These are phyloP conservation scores for Lactuca saligna DNA, from an alignment of 129 eudicot genomes.

Conservation along the genomic window DNA sequence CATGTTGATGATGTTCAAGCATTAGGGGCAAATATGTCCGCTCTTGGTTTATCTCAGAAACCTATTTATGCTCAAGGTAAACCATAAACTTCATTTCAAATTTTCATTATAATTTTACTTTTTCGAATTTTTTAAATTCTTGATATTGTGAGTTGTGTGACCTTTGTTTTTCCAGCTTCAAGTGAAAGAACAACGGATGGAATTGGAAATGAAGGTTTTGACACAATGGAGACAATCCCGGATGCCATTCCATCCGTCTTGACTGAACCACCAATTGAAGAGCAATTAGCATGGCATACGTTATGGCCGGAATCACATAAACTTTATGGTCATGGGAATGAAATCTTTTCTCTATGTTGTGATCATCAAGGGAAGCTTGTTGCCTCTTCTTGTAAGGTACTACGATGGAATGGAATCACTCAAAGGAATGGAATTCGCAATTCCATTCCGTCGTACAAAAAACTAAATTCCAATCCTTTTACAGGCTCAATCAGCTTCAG, in stretches of 20 bases:
- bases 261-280: constrained; percentile 94
- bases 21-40: constrained; percentile 98
- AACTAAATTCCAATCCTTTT: background rate
- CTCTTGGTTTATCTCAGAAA: constrained; percentile 96
- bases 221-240: constrained; percentile 86
- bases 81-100: background rate
- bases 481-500: constrained; percentile 89
- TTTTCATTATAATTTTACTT: background rate
- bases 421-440: background rate
- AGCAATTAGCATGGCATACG: constrained; percentile 90
- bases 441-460: background rate
- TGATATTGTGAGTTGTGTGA: too few relatives aligned
- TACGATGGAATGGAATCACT: constrained; percentile 4
- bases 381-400: constrained; percentile 97
- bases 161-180: constrained; percentile 52
- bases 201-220: constrained; percentile 67
- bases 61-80: constrained; percentile 82
- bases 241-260: constrained; percentile 87
- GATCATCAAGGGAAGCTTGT: constrained; percentile 86
- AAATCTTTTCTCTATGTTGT: constrained; percentile 79
- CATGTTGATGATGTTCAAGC: constrained; percentile 64
- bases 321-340: constrained; percentile 99
- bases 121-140: background rate
- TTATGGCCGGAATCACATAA: constrained; percentile 98
- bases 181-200: constrained; percentile 40